Conservation (phyloP, 106 monocot genomes). For the Xerophyta viscosa region DNA sequence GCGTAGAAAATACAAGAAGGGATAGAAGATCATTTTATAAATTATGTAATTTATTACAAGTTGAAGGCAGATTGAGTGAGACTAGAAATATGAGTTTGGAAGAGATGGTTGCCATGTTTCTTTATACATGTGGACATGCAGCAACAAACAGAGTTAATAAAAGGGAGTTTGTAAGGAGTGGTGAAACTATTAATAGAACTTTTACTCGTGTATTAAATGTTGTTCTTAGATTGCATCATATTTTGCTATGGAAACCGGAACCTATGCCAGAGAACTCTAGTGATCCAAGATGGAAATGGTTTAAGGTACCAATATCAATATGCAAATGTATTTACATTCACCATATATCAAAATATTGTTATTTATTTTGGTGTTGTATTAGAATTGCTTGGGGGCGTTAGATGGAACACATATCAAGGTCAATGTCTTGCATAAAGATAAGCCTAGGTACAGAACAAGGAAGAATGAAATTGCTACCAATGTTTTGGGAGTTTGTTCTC, state of each 20-base stretch:
- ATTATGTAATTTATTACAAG: not conserved
- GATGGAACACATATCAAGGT: slow-evolving; percentile 5
- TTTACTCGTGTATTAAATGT: not conserved
- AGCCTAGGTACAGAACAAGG: not conserved
- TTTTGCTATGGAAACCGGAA: not conserved
- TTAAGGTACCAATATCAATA: not conserved
- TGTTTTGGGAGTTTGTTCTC: slow-evolving; percentile 8
- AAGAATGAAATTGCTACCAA: slow-evolving; percentile 2
- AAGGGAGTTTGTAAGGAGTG: not conserved
- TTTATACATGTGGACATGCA: not conserved
- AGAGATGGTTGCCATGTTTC: slow-evolving; percentile 2
- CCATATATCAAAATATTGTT: not conserved
- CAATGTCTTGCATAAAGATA: not conserved
- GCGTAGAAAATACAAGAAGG: not conserved
- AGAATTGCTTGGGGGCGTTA: not conserved
- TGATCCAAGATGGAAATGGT: slow-evolving; percentile 4
- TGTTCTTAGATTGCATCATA: not conserved
- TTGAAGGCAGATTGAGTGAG: not conserved
- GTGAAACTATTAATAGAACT: not conserved
- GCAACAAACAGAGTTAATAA: slow-evolving; percentile 1
- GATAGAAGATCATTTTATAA: not conserved
- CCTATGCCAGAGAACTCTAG: not conserved
- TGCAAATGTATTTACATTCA: not conserved
- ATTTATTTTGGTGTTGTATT: not conserved
- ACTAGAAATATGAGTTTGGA: not conserved